Evolutionary conservation across 192 early-diverging fungal genomes (phyloP).

Genomic region (Backusella morwellensis): DNA sequence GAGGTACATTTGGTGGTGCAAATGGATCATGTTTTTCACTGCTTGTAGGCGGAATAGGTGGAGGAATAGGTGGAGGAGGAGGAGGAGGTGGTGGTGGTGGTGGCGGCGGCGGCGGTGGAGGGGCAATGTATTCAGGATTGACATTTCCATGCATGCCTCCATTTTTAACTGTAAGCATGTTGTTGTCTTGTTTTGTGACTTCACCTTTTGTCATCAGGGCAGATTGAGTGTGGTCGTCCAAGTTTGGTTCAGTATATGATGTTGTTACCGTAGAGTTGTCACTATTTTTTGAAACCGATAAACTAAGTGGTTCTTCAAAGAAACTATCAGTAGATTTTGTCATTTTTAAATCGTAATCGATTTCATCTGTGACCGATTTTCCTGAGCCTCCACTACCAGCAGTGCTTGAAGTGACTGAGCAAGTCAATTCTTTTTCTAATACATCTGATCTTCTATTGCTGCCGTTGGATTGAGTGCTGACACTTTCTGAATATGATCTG

Average conservation of each 20-base stretch:
- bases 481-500: not conserved
- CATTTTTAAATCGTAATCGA: not conserved
- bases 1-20: slow-evolving; percentile 22
- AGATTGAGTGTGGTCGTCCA: not conserved
- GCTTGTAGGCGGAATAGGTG: slow-evolving; percentile 21
- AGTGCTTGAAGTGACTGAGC: slow-evolving; percentile 7
- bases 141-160: too few relatives aligned
- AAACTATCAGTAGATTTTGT: not conserved
- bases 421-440: not conserved
- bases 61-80: slow-evolving; percentile 22
- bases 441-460: not conserved
- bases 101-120: slow-evolving; percentile 15
- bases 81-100: slow-evolving; percentile 19
- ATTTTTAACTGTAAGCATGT: not conserved
- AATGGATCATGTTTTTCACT: not conserved
- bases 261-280: not conserved
- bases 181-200: not conserved
- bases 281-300: not conserved
- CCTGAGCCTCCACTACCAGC: not conserved
- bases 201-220: not conserved
- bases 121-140: slow-evolving; percentile 17
- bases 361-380: not conserved
- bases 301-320: slow-evolving; percentile 4
- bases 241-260: not conserved
- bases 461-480: not conserved